These are phyloP conservation scores for Pichia kudriavzevii DNA, from an alignment of 1,139 yeast genomes.

Conservation along the genomic window DNA sequence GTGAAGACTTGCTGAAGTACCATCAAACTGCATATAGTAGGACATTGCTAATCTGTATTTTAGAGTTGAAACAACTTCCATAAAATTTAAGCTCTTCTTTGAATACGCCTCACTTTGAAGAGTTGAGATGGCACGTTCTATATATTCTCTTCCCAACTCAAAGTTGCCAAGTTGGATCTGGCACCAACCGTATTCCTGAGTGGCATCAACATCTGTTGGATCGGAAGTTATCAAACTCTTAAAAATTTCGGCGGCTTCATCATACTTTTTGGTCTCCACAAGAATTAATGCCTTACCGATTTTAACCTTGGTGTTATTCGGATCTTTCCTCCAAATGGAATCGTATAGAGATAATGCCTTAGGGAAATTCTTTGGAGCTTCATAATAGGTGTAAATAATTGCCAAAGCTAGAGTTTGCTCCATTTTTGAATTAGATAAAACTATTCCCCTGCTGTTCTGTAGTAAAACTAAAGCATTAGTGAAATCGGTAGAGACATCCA, in stretches of 20 bases:
- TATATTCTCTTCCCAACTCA: constrained; percentile 47
- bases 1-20: neutral
- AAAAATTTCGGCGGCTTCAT: constrained; percentile 53
- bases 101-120: constrained; percentile 7
- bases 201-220: constrained; percentile 54
- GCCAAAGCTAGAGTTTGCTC: constrained; percentile 66
- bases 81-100: constrained; percentile 1
- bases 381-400: constrained; percentile 70
- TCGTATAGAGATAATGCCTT: constrained; percentile 71
- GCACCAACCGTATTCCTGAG: constrained; percentile 77
- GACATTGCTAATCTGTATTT: constrained; percentile 15
- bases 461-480: constrained; percentile 46
- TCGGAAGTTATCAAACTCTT: constrained; percentile 29
- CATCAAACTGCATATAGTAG: constrained; percentile 14
- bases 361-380: constrained; percentile 80
- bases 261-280: constrained; percentile 54
- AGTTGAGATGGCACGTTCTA: constrained; percentile 10
- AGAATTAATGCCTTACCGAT: constrained; percentile 78
- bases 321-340: constrained; percentile 44
- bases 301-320: constrained; percentile 46
- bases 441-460: constrained; percentile 40
- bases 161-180: constrained; percentile 46
- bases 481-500: constrained; percentile 56
- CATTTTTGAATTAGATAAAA: constrained; percentile 45
- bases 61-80: constrained; percentile 12